Evolutionary conservation across 2,329 filamentous ascomycete species (phyloP), one percentile per base, ranked within the genome.

Genomic region (Didymella sp.): DNA sequence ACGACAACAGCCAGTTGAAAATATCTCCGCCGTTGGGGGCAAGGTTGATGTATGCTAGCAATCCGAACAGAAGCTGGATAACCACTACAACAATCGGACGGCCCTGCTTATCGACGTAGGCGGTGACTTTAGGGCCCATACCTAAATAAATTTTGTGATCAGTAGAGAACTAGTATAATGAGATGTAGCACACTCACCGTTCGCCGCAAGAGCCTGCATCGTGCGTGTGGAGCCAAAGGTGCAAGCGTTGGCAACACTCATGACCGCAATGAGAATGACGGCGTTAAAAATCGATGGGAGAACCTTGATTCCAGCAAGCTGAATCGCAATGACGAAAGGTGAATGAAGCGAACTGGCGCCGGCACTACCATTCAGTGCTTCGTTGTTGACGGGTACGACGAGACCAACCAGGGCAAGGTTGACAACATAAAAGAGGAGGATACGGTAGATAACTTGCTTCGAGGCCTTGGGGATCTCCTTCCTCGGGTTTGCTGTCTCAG

Each of bases 41-140:
- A 33, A 71, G 59, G 56, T 75, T 75, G 38, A 95, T 84, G 78
- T 89, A 96, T 33, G 89, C 85, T 11, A 96, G 80, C 31, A 96
- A 80, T 19, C 92, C 90, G 51, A 96, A 72, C 3, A 76, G 70
- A 2, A 87, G 86, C 6, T 91, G 86, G 43, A 92, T 69, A 13
- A 83, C 67, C 64, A 96, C 91, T 53, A 90, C 85, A 45, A 89
- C 83, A 11, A 95, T 82, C 7, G 89, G 92, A 2, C 92, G 89
- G 27, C 92, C 92, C 64, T 88, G 84, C 51, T 88, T 87, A 79
- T 93, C 92, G 66, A 93, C 88, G 76, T 93, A 96, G 51, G 85
- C 86, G 15, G 96, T 79, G 62, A 92, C 82, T 54, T 80, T 82
- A 1, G 92, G 92, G 0, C 90, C 92, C 75, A 94, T 91, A 56